Base-by-base conservation (phyloP, 257 asterid genomes). In the Cruciata laevipes region DNA sequence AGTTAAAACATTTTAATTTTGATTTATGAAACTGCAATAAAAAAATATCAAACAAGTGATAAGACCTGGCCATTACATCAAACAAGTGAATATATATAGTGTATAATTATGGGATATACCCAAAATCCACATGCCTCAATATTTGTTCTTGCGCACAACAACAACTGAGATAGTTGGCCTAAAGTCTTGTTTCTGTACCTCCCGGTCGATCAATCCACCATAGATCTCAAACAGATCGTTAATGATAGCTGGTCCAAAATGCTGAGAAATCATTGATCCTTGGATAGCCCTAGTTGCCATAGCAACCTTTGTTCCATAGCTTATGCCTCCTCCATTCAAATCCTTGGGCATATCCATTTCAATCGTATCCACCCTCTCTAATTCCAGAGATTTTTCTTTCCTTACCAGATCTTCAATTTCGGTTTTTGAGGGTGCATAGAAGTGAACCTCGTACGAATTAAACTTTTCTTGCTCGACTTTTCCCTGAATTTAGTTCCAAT, bases 261-360 rank as follows among this genome's bases (percentile, higher is more conserved):
- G 98, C 69, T 82, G 88, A 1, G 80, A 69, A n/a, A 89, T 31
- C 89, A 85, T 81, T 18, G 96, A 83, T 77, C 89, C 97, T 83
- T 90, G 99, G 59, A 88, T 75, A 8, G 99, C 89, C 64, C 97
- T 83, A 38, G 87, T 92, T 27, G 96, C 67, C 79, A 79, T 84
- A 14, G 96, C 95, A 18, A 87, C 93, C 32, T 81, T 83, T 66
- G 65, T 68, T 53, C 98, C 96, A 56, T 86, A 87, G 81, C 95
- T 87, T 2, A 38, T 38, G 0, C 47, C 47, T 38, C 47, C 47
- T 10, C 13, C 10, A 38, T 38, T 38, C 47, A 38, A 38, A 38
- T 38, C 47, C 47, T 10, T 38, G 14, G 47, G 47, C 47, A 38
- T 81, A 21, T 86, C 95, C 59, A 72, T 79, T 69, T 82, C 96